Conservation (phyloP, 139 green algal genomes). For the Chlorella sp. region DNA sequence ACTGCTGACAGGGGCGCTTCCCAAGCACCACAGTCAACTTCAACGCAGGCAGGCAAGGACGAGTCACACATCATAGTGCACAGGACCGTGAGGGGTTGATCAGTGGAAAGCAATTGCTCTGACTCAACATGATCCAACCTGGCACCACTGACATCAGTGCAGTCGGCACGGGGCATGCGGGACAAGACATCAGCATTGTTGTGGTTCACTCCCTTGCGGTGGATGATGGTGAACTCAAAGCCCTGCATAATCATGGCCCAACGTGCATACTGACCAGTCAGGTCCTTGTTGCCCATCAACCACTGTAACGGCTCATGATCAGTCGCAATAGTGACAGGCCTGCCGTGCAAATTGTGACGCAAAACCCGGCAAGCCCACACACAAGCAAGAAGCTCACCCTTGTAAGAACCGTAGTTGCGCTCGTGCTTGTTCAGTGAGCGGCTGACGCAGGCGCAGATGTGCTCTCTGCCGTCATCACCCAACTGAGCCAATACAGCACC, state of each 20-base stretch:
- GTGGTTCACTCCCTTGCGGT: slow-evolving; percentile 1
- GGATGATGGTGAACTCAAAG: slow-evolving; percentile 1
- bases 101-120: neutral
- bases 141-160: neutral
- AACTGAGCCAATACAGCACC: slow-evolving; percentile 30
- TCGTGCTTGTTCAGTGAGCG: slow-evolving; percentile 22
- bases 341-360: slow-evolving; percentile 23
- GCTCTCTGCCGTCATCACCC: slow-evolving; percentile 15
- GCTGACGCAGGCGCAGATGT: slow-evolving; percentile 23
- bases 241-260: slow-evolving; percentile 1
- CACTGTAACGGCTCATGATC: slow-evolving; percentile 9
- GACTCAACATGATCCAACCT: neutral
- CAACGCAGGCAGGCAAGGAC: neutral
- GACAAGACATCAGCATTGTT: slow-evolving; percentile 2
- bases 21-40: neutral
- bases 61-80: neutral
- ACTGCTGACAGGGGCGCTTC: neutral
- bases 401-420: slow-evolving; percentile 2
- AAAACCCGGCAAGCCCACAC: slow-evolving; percentile 19
- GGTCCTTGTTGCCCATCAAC: slow-evolving; percentile 7
- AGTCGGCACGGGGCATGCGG: neutral
- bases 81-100: neutral
- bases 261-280: slow-evolving; percentile 5
- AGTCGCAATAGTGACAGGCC: neutral
- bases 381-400: slow-evolving; percentile 30